phyloP scores from a whole-genome alignment of 495 filamentous ascomycete species.

The Daldinia decipiens region DNA sequence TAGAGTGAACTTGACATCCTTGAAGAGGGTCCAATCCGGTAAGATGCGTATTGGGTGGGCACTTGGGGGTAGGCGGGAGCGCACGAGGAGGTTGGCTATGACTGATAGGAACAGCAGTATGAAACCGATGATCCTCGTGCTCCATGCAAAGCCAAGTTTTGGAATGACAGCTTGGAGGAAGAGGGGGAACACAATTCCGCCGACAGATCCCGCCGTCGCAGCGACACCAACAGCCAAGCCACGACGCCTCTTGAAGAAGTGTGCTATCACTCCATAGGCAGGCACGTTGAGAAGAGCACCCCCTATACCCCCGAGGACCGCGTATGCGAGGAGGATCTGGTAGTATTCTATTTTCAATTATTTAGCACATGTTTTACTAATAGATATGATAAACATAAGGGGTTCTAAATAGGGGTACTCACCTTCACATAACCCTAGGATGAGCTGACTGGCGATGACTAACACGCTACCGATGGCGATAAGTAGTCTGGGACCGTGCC shows the following conservation, averaged over 20 bases:
- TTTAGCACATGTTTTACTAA: slow-evolving; percentile 20
- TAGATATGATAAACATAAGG: slow-evolving; percentile 5
- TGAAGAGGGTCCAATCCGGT: slow-evolving; percentile 65
- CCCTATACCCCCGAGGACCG: slow-evolving; percentile 65
- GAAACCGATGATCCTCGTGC: slow-evolving; percentile 67
- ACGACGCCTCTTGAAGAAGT: slow-evolving; percentile 70
- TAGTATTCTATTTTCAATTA: slow-evolving; percentile 61
- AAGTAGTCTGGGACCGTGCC: slow-evolving; percentile 65
- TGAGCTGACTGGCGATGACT: slow-evolving; percentile 64
- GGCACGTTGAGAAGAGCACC: slow-evolving; percentile 69
- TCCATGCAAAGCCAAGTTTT: slow-evolving; percentile 66
- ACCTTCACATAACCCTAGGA: slow-evolving; percentile 61
- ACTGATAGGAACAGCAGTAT: slow-evolving; percentile 64
- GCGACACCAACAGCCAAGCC: slow-evolving; percentile 74
- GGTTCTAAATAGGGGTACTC: slow-evolving; percentile 7
- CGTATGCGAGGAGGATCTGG: slow-evolving; percentile 72
- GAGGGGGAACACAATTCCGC: slow-evolving; percentile 70
- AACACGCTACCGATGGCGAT: slow-evolving; percentile 62
- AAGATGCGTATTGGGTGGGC: slow-evolving; percentile 47
- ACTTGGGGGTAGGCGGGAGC: slow-evolving; percentile 60
- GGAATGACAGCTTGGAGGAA: slow-evolving; percentile 61
- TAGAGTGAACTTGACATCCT: slow-evolving; percentile 64
- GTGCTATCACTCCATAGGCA: slow-evolving; percentile 67
- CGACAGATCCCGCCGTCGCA: slow-evolving; percentile 67
- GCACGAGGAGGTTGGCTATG: slow-evolving; percentile 64